Evolutionary conservation across 1,284 basidiomycete species (phyloP), one percentile per base, ranked within the genome.

Genomic region (Apiotrichum gamsii): DNA sequence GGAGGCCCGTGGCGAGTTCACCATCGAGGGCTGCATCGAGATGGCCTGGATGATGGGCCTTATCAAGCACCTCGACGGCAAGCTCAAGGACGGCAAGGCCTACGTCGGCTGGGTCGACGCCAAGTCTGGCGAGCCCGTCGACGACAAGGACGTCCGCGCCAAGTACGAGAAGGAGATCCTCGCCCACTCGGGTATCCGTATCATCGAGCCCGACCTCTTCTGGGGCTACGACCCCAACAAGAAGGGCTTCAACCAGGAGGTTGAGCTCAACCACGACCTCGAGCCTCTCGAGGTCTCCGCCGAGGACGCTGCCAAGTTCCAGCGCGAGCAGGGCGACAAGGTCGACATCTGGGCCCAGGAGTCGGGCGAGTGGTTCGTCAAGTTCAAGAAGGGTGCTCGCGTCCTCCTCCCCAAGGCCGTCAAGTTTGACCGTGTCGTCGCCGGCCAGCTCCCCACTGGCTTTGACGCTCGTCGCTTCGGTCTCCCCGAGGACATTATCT

Each of bases 31-130:
- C 37, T 89, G 88, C 67, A 95, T 98, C 63, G 94, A 98, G 77
- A 93, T 98, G 85, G 93, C 94, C 14, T 98, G 94, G 91, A 86
- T 96, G 75, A 97, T 95, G 88, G 93, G 95, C 37, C 82, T 82
- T 74, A 96, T 97, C 80, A 96, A 94, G 75, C 90, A 97, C 77
- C 91, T 96, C 70, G 89, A 98, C 61, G 95, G 94, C 18, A 87
- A 88, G 52, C 80, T 98, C 64, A 93, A 95, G 75, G 83, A 87
- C 62, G 90, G 89, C 36, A 81, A 84, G 36, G 78, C 94, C 34
- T 87, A 97, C 67, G 94, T 98, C 61, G 94, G 94, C 39, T 98
- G 94, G 94, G 90, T 97, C 45, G 94, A 97, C 64, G 82, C 82
- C 64, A 94, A 96, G 78, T 82, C 85, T n/a, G 81, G 78, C 39